A percentile compares a stretch with the other conserved stretches of the same genome.
phyloP scores from a whole-genome alignment of 2,329 filamentous ascomycete species.

The Cladophialophora immunda region DNA sequence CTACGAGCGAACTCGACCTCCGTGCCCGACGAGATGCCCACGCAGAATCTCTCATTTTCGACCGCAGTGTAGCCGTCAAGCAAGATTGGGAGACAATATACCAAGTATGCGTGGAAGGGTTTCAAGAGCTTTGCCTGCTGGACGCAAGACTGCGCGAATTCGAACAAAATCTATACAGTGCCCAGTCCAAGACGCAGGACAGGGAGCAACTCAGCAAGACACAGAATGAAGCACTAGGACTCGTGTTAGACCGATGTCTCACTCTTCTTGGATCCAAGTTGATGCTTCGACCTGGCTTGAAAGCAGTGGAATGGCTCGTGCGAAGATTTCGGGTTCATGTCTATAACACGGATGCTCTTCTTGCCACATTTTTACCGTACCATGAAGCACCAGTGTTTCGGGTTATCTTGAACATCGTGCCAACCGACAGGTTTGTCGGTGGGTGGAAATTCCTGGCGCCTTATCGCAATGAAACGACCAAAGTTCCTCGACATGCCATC shows the following conservation, averaged over 20 bases:
- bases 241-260: conserved; percentile 81
- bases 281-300: conserved; percentile 85
- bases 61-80: conserved; percentile 79
- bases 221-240: conserved; percentile 84
- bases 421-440: conserved; percentile 71
- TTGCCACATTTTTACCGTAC: conserved; percentile 91
- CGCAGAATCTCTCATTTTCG: conserved; percentile 94
- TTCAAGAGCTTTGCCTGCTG: conserved; percentile 86
- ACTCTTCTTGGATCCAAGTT: conserved; percentile 78
- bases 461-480: conserved; percentile 79
- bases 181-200: conserved; percentile 90
- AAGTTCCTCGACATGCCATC: conserved; percentile 80
- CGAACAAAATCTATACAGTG: conserved; percentile 83
- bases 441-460: conserved; percentile 86
- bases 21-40: conserved; percentile 93
- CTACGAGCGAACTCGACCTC: conserved; percentile 88
- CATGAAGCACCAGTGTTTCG: conserved; percentile 86
- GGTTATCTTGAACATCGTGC: conserved; percentile 86
- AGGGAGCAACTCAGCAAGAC: conserved; percentile 80
- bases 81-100: conserved; percentile 93
- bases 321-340: conserved; percentile 92
- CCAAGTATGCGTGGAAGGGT: conserved; percentile 85
- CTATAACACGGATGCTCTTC: conserved; percentile 79
- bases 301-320: conserved; percentile 93
- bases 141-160: conserved; percentile 82